phyloP scores from a whole-genome alignment of 148 eudicot genomes.

The Rhododendron williamsianum region DNA sequence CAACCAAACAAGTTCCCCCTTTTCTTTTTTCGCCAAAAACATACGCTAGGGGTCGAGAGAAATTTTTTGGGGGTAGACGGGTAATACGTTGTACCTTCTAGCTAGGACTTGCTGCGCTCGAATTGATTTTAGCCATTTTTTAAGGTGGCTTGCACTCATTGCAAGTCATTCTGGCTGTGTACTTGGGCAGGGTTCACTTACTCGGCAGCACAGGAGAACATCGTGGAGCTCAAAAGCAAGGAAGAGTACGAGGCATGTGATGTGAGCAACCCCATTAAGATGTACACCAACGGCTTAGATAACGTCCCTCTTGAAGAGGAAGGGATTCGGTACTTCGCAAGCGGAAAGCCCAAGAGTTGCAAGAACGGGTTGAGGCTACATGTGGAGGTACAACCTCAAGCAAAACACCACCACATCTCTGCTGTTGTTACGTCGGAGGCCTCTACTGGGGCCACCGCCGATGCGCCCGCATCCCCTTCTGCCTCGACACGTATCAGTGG shows the following conservation, averaged over 20 bases:
- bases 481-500: slow-evolving; percentile 18
- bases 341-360: slow-evolving; percentile 55
- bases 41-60: no score
- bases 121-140: no score
- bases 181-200: slow-evolving; percentile 56
- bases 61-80: neutral
- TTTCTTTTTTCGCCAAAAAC: neutral
- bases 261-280: slow-evolving; percentile 58
- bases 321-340: slow-evolving; percentile 72
- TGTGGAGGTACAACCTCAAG: slow-evolving; percentile 37
- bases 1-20: neutral
- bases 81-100: neutral
- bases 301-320: slow-evolving; percentile 41
- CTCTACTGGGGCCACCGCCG: slow-evolving; percentile 14
- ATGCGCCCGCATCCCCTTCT: slow-evolving; percentile 28
- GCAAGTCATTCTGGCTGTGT: neutral
- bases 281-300: slow-evolving; percentile 55
- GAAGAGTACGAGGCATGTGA: slow-evolving; percentile 66
- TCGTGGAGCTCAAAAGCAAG: slow-evolving; percentile 60
- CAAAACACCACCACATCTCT: neutral
- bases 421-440: neutral
- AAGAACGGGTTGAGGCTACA: slow-evolving; percentile 69
- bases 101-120: no score
- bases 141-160: no score
- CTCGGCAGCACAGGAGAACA: slow-evolving; percentile 50